A percentile compares a stretch with the other conserved stretches of the same genome.
phyloP scores from a whole-genome alignment of 2,329 filamentous ascomycete species.

The Phoma sp. region DNA sequence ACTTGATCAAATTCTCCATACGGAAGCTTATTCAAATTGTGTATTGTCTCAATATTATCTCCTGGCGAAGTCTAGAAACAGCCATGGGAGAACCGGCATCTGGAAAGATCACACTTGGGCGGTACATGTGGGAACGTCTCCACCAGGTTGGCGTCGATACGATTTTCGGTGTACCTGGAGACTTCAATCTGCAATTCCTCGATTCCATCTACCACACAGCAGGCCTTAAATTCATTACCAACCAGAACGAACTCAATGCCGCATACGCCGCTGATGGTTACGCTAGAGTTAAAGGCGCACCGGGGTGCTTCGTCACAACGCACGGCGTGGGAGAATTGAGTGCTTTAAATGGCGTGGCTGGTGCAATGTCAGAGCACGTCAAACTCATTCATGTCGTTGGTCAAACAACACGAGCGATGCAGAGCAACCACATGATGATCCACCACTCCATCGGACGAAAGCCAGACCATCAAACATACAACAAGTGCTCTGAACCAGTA shows the following conservation, averaged over 20 bases:
- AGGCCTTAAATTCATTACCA: conserved; percentile 58
- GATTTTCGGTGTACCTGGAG: conserved; percentile 53
- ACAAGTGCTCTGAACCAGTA: conserved; percentile 48
- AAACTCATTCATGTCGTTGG: conserved; percentile 57
- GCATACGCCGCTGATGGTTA: conserved; percentile 67
- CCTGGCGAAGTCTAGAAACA: background rate
- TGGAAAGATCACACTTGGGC: conserved; percentile 50
- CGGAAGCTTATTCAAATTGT: background rate
- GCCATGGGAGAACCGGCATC: conserved; percentile 20
- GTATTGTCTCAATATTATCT: background rate
- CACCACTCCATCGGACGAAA: conserved; percentile 54
- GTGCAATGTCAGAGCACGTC: conserved; percentile 53
- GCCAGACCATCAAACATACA: conserved; percentile 54
- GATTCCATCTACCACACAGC: conserved; percentile 52
- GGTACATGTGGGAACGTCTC: conserved; percentile 54
- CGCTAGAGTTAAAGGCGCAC: conserved; percentile 60
- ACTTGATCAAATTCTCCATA: background rate
- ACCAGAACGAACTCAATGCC: conserved; percentile 66
- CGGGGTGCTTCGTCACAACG: conserved; percentile 62
- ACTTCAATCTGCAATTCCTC: conserved; percentile 45
- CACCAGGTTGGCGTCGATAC: conserved; percentile 51
- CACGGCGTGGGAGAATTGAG: conserved; percentile 65
- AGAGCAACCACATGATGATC: conserved; percentile 54
- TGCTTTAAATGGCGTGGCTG: conserved; percentile 56
- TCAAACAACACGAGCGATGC: conserved; percentile 53